Evolutionary conservation across 73 alveolate genomes (phyloP), one percentile per base, ranked within the genome.

Genomic region (Tetrahymena thermophila): DNA sequence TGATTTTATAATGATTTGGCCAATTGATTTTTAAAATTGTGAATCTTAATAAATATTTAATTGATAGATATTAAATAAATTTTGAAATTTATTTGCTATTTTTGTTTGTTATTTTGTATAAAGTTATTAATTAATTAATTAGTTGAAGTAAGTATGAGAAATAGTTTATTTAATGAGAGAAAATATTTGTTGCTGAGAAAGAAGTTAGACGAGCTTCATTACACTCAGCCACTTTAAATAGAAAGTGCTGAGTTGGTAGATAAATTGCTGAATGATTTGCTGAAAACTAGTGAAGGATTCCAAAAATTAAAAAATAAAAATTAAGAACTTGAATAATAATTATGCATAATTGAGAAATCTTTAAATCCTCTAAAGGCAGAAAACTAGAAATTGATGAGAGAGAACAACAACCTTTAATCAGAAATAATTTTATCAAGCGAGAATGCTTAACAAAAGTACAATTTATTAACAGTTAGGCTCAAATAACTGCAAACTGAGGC

Each of bases 231-330:
- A 43, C 97, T 99, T 34, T 97, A 99, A 95, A 96, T 97, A 93
- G 99, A 97, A 17, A 96, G 99, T 96, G 99, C 98, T 35, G 98
- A 98, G 93, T 96, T 98, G 10, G 99, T 97, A 35, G 99, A 98
- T 85, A 98, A 96, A 95, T 98, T 98, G 35, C 98, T 98, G 50
- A 97, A 97, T 94, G 99, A 98, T 96, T 94, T 98, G 95, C 96
- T 98, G 25, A 98, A 98, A 95, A 98, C 99, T 34, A 98, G 99
- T 35, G 99, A 98, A 95, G 99, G 99, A 37, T 98, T 98, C 95
- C 93, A 98, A 96, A 98, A 98, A 94, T 97, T 98, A 38, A 98
- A 98, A 96, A 98, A 98, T 95, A 97, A 96, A 94, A 97, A 98
- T 94, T 98, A 98, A 93, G 98, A 96, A 93, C 97, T 98, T 19